These are phyloP conservation scores for Goffeauzyma gilvescens DNA, from an alignment of 768 basidiomycete genomes.

Conservation along the genomic window DNA sequence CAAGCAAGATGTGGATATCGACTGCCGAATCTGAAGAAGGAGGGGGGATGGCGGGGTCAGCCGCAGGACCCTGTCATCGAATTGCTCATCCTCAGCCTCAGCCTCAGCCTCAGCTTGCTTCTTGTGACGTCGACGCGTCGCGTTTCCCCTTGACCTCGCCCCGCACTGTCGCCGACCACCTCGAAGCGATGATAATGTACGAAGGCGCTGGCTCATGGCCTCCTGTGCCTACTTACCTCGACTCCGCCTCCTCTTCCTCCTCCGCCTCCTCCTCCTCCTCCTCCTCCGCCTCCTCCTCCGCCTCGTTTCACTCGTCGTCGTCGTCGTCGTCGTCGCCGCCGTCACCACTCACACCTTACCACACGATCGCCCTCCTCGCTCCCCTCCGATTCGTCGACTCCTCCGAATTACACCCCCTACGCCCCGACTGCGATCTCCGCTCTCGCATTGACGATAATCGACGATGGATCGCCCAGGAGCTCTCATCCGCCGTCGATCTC, in stretches of 20 bases:
- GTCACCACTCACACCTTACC: background rate
- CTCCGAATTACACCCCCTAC: constrained; percentile 1
- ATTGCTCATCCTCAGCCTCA: too few relatives aligned
- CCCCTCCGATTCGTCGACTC: constrained; percentile 7
- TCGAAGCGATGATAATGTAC: background rate
- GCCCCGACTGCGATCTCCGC: constrained; percentile 3
- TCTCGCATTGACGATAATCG: constrained; percentile 3
- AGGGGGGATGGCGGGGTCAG: too few relatives aligned
- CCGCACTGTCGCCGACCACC: background rate
- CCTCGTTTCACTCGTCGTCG: background rate
- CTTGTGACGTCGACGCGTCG: too few relatives aligned
- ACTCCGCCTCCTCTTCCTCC: background rate
- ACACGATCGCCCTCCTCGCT: constrained; percentile 6
- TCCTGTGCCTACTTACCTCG: background rate
- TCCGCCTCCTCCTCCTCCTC: background rate
- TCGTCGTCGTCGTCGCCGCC: constrained; percentile 2
- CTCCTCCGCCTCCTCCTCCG: background rate
- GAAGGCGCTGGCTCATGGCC: constrained; percentile 8
- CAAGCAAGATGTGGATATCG: too few relatives aligned
- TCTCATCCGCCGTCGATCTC: background rate
- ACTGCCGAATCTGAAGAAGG: too few relatives aligned
- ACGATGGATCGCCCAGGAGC: constrained; percentile 4
- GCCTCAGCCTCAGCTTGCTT: too few relatives aligned
- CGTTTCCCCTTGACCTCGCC: too few relatives aligned
- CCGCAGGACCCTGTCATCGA: too few relatives aligned